These are phyloP conservation scores for Margaritispora aquatica DNA, from an alignment of 495 filamentous ascomycete genomes.

Conservation along the genomic window DNA sequence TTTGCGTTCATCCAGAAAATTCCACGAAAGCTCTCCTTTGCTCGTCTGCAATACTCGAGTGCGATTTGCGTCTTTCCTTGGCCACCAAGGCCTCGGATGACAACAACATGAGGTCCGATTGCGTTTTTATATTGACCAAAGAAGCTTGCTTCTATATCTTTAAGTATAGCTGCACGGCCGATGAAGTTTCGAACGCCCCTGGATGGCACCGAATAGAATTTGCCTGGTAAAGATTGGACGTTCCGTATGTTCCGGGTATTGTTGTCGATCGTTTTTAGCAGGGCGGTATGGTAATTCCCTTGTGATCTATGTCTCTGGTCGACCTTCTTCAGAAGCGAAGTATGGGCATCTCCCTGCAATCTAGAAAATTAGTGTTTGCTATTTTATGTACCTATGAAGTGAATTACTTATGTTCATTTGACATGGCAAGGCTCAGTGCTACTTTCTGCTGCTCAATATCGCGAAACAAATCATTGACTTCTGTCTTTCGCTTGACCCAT, in stretches of 20 bases:
- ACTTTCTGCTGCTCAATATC: neutral
- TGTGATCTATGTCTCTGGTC: too few relatives aligned
- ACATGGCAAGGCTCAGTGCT: neutral
- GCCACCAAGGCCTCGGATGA: constrained; percentile 26
- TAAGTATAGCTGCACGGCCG: constrained; percentile 2
- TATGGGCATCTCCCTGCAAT: neutral
- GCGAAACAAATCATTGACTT: neutral
- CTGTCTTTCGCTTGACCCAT: neutral
- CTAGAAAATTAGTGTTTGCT: neutral
- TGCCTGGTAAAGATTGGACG: neutral
- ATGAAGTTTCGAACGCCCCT: neutral
- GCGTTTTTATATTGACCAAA: neutral
- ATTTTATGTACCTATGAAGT: neutral
- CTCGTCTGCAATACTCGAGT: constrained; percentile 24
- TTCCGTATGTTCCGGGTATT: neutral
- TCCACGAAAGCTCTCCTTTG: constrained; percentile 7
- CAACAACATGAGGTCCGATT: constrained; percentile 5
- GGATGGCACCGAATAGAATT: neutral
- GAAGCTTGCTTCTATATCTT: neutral
- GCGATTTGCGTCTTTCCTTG: constrained; percentile 33
- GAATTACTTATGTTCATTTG: neutral
- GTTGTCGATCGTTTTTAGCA: neutral
- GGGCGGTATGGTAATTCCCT: neutral
- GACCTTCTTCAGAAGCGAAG: too few relatives aligned
- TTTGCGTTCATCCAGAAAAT: constrained; percentile 31